These are phyloP conservation scores for Takashimella tepidaria DNA, from an alignment of 1,284 basidiomycete genomes.

Conservation along the genomic window DNA sequence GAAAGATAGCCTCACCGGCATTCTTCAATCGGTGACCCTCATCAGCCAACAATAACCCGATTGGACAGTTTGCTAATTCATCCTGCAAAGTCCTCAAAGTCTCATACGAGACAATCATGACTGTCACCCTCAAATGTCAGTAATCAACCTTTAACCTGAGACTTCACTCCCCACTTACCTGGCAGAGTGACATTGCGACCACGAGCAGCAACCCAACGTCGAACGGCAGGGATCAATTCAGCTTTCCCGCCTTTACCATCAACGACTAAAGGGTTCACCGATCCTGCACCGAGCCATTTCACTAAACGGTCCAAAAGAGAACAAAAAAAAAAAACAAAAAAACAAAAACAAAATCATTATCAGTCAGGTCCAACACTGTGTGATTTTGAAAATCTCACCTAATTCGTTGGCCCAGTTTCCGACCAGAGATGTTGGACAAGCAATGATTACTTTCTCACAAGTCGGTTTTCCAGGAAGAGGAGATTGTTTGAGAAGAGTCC, in stretches of 20 bases:
- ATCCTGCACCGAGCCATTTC: conserved; percentile 87
- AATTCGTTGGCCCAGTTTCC: conserved; percentile 99
- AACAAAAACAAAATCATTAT: too few relatives aligned
- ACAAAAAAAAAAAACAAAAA: conserved; percentile 6
- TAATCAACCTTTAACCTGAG: not conserved
- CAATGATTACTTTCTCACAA: conserved; percentile 97
- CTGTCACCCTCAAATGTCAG: conserved; percentile 49
- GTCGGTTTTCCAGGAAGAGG: conserved; percentile 77
- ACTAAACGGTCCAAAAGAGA: conserved; percentile 50
- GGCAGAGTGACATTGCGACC: conserved; percentile 85
- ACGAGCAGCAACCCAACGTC: conserved; percentile 76
- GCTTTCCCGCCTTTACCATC: conserved; percentile 86
- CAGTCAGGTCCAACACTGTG: too few relatives aligned
- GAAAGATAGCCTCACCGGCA: conserved; percentile 61
- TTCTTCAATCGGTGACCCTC: conserved; percentile 98
- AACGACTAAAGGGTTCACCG: conserved; percentile 72
- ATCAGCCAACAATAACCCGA: conserved; percentile 90
- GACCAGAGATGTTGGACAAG: conserved; percentile 92
- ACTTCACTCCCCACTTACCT: conserved; percentile 53
- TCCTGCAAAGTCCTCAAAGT: conserved; percentile 77
- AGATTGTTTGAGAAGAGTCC: conserved; percentile 96
- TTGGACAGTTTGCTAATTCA: conserved; percentile 70
- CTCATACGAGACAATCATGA: conserved; percentile 99
- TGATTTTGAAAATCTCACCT: conserved; percentile 51
- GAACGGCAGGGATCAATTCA: conserved; percentile 70